Conservation (phyloP, 148 eudicot species). For the Fallopia convolvulus region DNA sequence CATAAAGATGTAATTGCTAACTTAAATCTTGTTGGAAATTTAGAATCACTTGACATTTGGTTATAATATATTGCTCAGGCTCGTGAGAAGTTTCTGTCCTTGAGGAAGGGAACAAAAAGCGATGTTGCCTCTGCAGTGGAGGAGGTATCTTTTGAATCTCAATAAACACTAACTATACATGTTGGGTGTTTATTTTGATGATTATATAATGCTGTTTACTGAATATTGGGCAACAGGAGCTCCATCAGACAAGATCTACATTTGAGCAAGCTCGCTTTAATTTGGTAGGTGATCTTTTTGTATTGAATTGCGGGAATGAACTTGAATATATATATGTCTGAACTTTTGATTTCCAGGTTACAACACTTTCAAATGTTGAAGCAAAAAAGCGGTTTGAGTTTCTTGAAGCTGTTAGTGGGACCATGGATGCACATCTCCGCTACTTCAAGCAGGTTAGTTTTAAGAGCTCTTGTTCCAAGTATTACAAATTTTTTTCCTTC, state of each 20-base stretch:
- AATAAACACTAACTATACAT: conserved; percentile 4
- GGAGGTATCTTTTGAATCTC: conserved; percentile 51
- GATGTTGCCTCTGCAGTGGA: conserved; percentile 72
- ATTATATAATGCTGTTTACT: not conserved
- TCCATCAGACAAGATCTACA: conserved; percentile 76
- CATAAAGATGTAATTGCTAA: not conserved
- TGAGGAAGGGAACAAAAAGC: conserved; percentile 86
- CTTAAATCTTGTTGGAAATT: not conserved
- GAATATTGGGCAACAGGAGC: conserved; percentile 54
- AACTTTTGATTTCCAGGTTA: conserved; percentile 34
- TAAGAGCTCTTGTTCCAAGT: not conserved
- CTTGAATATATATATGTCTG: not conserved
- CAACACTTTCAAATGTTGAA: conserved; percentile 84
- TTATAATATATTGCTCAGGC: conserved; percentile 40
- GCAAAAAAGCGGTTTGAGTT: conserved; percentile 98
- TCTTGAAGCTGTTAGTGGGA: conserved; percentile 94
- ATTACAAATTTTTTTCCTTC: not conserved
- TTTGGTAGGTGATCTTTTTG: conserved; percentile 44
- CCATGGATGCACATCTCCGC: conserved; percentile 98
- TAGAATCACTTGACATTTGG: not conserved
- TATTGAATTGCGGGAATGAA: not conserved
- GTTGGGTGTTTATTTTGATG: not conserved
- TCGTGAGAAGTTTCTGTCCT: conserved; percentile 86
- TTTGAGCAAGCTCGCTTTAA: conserved; percentile 97
- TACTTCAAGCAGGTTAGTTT: conserved; percentile 83